phyloP scores from a whole-genome alignment of 768 basidiomycete species.

The Tylopilus sp. region DNA sequence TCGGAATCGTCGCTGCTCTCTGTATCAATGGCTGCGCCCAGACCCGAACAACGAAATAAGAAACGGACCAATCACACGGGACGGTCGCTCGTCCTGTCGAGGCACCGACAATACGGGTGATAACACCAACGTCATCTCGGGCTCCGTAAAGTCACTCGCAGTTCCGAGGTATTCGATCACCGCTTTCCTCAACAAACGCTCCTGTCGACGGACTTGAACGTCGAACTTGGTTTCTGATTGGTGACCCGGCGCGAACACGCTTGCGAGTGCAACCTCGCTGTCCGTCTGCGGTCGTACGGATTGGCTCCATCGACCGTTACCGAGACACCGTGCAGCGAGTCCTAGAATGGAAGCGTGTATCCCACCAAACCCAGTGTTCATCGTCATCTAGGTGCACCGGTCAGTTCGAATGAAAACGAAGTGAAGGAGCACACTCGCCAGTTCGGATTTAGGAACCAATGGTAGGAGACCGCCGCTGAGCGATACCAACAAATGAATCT shows the following conservation, averaged over 20 bases:
- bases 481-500: slow-evolving; percentile 74
- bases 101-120: slow-evolving; percentile 62
- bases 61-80: slow-evolving; percentile 55
- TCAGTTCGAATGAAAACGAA: neutral
- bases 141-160: slow-evolving; percentile 75
- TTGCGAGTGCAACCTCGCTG: slow-evolving; percentile 54
- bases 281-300: slow-evolving; percentile 64
- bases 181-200: slow-evolving; percentile 56
- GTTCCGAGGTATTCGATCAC: slow-evolving; percentile 66
- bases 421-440: slow-evolving; percentile 50
- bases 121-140: slow-evolving; percentile 67
- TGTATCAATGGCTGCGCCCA: neutral
- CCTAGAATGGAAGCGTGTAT: slow-evolving; percentile 78
- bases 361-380: slow-evolving; percentile 78
- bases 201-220: slow-evolving; percentile 49
- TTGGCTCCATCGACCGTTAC: slow-evolving; percentile 54
- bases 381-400: slow-evolving; percentile 40
- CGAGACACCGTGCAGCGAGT: slow-evolving; percentile 70
- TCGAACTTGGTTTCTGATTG: slow-evolving; percentile 58
- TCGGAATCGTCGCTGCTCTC: slow-evolving; percentile 66
- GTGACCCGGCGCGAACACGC: slow-evolving; percentile 51
- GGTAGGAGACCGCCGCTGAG: slow-evolving; percentile 68
- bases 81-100: slow-evolving; percentile 52
- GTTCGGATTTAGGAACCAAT: slow-evolving; percentile 68
- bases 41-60: neutral